Percentiles rank a stretch among this genome's conserved stretches.
Conservation (phyloP, 306 rosid genomes). For the Acmispon strigosus region DNA sequence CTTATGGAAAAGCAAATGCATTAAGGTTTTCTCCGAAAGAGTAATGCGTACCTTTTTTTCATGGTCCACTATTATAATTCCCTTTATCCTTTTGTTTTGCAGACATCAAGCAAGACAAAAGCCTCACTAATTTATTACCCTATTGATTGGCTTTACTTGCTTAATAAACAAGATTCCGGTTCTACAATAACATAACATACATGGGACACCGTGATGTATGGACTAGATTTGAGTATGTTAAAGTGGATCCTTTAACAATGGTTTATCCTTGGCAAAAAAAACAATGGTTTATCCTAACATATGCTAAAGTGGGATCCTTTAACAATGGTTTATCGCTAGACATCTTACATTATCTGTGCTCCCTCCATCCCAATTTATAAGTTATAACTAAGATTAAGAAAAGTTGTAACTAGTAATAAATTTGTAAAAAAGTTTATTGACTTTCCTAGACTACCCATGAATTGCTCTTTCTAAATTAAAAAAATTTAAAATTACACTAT, state of each 20-base stretch:
- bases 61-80: constrained; percentile 4
- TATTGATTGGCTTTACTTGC: neutral
- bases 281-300: too few relatives aligned
- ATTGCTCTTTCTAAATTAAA: too few relatives aligned
- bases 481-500: too few relatives aligned
- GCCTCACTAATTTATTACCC: neutral
- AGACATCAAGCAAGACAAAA: neutral
- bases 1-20: constrained; percentile 11
- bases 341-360: too few relatives aligned
- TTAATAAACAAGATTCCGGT: neutral
- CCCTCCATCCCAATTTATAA: too few relatives aligned
- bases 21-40: neutral
- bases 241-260: neutral
- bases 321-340: too few relatives aligned
- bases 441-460: too few relatives aligned
- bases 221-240: neutral
- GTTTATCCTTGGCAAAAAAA: too few relatives aligned
- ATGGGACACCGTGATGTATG: neutral
- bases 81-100: neutral
- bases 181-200: neutral
- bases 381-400: too few relatives aligned
- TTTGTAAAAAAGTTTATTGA: too few relatives aligned
- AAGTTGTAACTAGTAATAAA: too few relatives aligned
- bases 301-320: too few relatives aligned
- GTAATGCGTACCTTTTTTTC: neutral